phyloP scores from a whole-genome alignment of 1,284 basidiomycete genomes.

The Cryptococcus floricola region DNA sequence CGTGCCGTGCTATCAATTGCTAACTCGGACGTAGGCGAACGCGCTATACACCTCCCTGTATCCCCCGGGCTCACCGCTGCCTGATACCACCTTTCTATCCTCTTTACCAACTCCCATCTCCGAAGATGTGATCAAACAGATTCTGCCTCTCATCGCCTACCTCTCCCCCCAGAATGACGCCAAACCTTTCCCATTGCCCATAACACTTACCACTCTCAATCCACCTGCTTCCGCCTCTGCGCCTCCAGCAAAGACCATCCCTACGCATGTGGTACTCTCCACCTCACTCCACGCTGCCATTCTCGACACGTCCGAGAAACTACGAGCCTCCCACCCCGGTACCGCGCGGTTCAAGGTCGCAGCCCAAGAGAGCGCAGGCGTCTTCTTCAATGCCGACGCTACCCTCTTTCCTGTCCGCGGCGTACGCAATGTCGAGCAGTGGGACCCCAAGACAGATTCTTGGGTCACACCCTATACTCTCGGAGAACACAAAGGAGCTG shows the following conservation, averaged over 20 bases:
- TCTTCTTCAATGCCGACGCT: constrained; percentile 66
- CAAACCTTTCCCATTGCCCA: constrained; percentile 54
- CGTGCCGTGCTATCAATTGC: neutral
- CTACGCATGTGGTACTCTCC: constrained; percentile 52
- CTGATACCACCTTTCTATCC: constrained; percentile 10
- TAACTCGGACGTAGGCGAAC: constrained; percentile 59
- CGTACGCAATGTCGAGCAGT: constrained; percentile 52
- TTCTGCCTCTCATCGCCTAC: constrained; percentile 9
- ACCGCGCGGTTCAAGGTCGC: constrained; percentile 84
- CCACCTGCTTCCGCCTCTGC: constrained; percentile 50
- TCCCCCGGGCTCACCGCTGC: constrained; percentile 36
- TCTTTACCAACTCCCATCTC: neutral
- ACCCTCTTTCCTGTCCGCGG: constrained; percentile 48
- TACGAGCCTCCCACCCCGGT: constrained; percentile 66
- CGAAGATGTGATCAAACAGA: neutral
- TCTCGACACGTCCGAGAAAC: constrained; percentile 70
- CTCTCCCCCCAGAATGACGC: neutral
- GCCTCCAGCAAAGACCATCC: constrained; percentile 57
- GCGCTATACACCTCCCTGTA: constrained; percentile 65
- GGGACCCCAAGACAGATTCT: constrained; percentile 54
- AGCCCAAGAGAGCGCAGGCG: constrained; percentile 66
- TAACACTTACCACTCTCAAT: constrained; percentile 58
- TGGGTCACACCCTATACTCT: constrained; percentile 53
- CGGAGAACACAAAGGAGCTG: constrained; percentile 9
- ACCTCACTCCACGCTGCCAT: constrained; percentile 80